Evolutionary conservation across 2,329 filamentous ascomycete species (phyloP), one percentile per base, ranked within the genome.

Genomic region (Colletotrichum sublineola): DNA sequence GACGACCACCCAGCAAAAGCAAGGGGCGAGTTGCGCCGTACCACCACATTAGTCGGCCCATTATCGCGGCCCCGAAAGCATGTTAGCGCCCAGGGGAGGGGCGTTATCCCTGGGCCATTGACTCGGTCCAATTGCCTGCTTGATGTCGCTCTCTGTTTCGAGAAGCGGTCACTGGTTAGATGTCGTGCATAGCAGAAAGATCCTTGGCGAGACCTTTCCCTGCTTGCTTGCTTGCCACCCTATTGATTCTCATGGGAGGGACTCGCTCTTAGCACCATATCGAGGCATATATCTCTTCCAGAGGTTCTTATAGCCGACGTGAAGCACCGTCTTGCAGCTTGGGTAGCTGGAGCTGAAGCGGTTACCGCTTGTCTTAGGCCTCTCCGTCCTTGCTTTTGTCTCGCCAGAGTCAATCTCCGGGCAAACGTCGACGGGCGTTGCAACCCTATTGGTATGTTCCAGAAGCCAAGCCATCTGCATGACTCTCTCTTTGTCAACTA

Each of bases 101-200:
- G 44, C 14, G 38, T 42, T 55, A 71, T 61, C 48, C 69, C 69
- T 72, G 66, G 53, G 46, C 29, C 58, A 11, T 36, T 66, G 31
- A 55, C 60, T 57, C 55, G 40, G 69, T 68, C 66, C 66, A 72
- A 72, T 69, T 72, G 69, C 69, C 53, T 69, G 66, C 55, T 69
- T 61, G 38, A 60, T 60, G 55, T 24, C 44, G n/a, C 15, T 15
- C 29, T 38, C 53, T 61, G 18, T 29, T 31, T 36, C 14, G 50
- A 63, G 56, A 53, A 57, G 29, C 63, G 67, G 40, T 33, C 50
- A 46, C 18, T 31, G 24, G 12, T 46, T 18, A 18, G 48, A 55
- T 44, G 29, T 38, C 18, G 38, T 20, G 62, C 24, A 8, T 42
- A 5, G 50, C 48, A 20, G 20, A 24, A 11, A 29, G 15, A 52